Base-by-base conservation (phyloP, 2,329 filamentous ascomycete species). In the Didymosphaeria variabile region DNA sequence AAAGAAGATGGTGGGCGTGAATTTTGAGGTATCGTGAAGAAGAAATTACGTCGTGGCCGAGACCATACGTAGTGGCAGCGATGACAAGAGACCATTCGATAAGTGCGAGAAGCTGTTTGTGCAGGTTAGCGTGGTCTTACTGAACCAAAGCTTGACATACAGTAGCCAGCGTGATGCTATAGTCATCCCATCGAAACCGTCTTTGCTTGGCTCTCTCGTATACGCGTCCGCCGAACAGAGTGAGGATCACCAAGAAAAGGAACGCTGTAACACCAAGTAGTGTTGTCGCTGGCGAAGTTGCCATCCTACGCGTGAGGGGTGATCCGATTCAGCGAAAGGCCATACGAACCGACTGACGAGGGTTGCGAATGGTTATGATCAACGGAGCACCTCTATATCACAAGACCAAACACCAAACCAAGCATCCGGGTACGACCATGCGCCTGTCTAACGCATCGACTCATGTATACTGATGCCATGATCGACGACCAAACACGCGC, bases 171-270 rank as follows among this genome's bases (percentile, higher is more conserved):
- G 53, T 60, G 31, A 69, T 65, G 5, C 57, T 62, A 23, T 60
- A 62, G 57, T 69, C 67, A 42, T 69, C 65, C 65, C 63, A 66
- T n/a, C 65, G 57, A 31, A 69, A 53, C 9, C 51, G 40, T 55
- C 52, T 57, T 36, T 57, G 36, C 23, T 42, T 53, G 13, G 61
- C 26, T 13, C 60, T 57, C 1, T 62, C 59, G 46, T 60, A 63
- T 17, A 69, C 58, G 21, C 67, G 63, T 12, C 21, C 44, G 17
- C 53, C 52, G 29, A 55, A 69, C 5, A 67, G 19, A 23, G 46
- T 17, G 3, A 65, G 26, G 15, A 55, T 49, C 19, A 66, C 29
- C 15, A 66, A 19, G 32, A 64, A 65, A 7, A 69, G 45, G 3
- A 60, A 23, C 3, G 61, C 61, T 31, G 65, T 67, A 40, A 64